A percentile compares a stretch with the other conserved stretches of the same genome.
Conservation (phyloP, 176 grass and related monocot genomes). For the Luzula sylvatica region DNA sequence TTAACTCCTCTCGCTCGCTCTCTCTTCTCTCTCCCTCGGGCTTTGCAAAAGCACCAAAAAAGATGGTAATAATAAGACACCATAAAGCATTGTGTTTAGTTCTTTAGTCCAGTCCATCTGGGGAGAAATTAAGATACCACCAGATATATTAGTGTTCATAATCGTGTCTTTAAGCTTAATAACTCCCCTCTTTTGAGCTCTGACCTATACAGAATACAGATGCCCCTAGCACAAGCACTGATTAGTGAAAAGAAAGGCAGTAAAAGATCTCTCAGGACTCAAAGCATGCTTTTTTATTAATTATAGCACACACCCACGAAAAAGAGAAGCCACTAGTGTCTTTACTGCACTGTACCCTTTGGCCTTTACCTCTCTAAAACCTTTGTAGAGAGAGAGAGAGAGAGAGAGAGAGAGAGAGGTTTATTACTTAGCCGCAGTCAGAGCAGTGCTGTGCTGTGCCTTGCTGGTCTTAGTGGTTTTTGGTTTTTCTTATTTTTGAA, state of each 20-base stretch:
- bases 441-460: background rate
- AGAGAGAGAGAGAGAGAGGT: background rate
- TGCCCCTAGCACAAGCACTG: background rate
- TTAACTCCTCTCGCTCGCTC: constrained; percentile 4
- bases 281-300: constrained; percentile 5
- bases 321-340: background rate
- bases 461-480: constrained; percentile 9
- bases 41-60: background rate
- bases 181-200: background rate
- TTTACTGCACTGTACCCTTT: constrained; percentile 12
- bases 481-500: background rate
- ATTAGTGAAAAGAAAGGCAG: background rate
- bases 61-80: background rate
- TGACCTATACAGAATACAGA: too few relatives aligned
- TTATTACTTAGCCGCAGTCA: background rate
- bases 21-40: constrained; percentile 11
- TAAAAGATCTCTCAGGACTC: constrained; percentile 4
- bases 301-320: background rate
- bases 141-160: too few relatives aligned
- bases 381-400: background rate
- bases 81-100: background rate
- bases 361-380: background rate
- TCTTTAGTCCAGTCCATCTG: too few relatives aligned
- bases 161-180: background rate
- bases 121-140: too few relatives aligned